Evolutionary conservation across 345 rosid species (phyloP).

Genomic region (Salix dunnii): DNA sequence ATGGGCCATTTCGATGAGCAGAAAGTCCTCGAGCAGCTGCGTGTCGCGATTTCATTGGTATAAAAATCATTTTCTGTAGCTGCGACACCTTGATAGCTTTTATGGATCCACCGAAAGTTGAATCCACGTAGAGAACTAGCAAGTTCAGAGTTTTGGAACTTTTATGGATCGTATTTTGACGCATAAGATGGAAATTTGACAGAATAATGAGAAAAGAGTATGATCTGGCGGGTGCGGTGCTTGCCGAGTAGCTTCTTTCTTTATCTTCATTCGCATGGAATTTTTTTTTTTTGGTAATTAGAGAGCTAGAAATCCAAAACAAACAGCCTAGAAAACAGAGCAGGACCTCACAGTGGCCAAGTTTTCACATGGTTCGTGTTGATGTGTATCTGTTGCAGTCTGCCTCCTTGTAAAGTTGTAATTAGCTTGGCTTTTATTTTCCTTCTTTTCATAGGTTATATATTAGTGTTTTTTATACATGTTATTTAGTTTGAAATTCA

Average conservation of each 20-base stretch:
- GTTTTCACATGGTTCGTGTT: too few species aligned
- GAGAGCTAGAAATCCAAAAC: too few species aligned
- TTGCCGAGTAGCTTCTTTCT: constrained; percentile 18
- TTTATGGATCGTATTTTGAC: too few species aligned
- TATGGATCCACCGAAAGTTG: constrained; percentile 24
- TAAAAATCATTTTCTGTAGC: not conserved
- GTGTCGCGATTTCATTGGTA: constrained; percentile 5
- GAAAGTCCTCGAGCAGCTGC: not conserved
- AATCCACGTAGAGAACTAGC: constrained; percentile 10
- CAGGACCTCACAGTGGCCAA: too few species aligned
- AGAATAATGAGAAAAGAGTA: not conserved
- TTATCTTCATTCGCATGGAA: constrained; percentile 21
- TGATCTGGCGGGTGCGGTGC: constrained; percentile 3
- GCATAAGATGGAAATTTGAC: not conserved
- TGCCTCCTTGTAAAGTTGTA: too few species aligned
- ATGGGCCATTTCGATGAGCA: not conserved
- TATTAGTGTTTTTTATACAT: too few species aligned
- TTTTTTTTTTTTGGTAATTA: too few species aligned
- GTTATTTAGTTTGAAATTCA: too few species aligned
- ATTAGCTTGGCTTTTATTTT: too few species aligned
- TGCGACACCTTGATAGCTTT: not conserved
- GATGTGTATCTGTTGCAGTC: too few species aligned
- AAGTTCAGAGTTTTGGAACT: not conserved
- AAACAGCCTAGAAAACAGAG: too few species aligned
- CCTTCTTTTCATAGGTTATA: too few species aligned